Conservation (phyloP, 192 early-diverging fungal genomes). For the Glomus cerebriforme region DNA sequence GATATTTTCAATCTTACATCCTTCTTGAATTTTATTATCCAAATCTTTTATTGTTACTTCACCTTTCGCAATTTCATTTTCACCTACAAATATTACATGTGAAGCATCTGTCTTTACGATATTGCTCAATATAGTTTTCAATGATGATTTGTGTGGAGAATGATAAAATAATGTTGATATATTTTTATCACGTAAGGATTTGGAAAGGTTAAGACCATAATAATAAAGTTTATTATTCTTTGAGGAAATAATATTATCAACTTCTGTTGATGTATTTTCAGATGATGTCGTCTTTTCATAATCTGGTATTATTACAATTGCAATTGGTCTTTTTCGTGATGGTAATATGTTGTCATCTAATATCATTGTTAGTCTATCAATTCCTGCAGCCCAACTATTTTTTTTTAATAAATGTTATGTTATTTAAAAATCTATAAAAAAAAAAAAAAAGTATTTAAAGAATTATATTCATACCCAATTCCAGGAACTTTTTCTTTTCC, state of each 20-base stretch:
- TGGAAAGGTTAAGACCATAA: conserved; percentile 18
- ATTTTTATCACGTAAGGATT: conserved; percentile 28
- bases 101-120: conserved; percentile 41
- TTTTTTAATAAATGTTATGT: not conserved
- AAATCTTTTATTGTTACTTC: conserved; percentile 36
- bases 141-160: conserved; percentile 8
- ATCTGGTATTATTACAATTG: conserved; percentile 38
- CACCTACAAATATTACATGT: conserved; percentile 41
- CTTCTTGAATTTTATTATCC: conserved; percentile 26
- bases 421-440: not conserved
- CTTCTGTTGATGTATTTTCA: too few species aligned
- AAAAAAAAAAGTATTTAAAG: not conserved
- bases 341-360: conserved; percentile 29
- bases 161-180: conserved; percentile 24
- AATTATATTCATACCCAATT: conserved; percentile 40
- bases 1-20: conserved; percentile 7
- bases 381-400: conserved; percentile 65
- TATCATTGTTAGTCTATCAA: conserved; percentile 59
- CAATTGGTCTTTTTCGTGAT: conserved; percentile 30
- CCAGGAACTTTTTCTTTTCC: conserved; percentile 52
- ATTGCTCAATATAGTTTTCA: conserved; percentile 35
- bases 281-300: conserved; percentile 9
- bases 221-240: conserved; percentile 9
- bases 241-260: not conserved
- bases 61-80: conserved; percentile 36